Base-by-base conservation (phyloP, 768 basidiomycete species). In the Mycena sanguinolenta region DNA sequence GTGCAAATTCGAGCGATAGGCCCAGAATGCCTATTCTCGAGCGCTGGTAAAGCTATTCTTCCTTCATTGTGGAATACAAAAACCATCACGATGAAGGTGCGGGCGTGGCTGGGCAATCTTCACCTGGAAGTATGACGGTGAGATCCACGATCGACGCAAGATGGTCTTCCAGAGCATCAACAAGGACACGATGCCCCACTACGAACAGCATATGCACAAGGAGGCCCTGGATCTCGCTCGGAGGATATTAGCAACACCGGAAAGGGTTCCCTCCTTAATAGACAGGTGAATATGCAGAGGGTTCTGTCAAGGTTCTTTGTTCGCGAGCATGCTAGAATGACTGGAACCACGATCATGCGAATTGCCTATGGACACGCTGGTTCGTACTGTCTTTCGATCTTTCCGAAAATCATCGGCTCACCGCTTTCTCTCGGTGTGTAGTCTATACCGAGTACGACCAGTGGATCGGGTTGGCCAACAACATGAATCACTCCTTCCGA, bases 1-100 rank as follows among this genome's bases (percentile, higher is more conserved):
- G 34, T 34, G 55, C 55, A 32, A 57, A 57, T 32, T 57, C 55
- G 32, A 34, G 30, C 57, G 57, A 58, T 58, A 58, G 57, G 39
- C 36, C 57, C 57, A 58, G 57, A 58, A 58, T 58, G 57, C 57
- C 57, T 58, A 58, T 58, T 58, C 23, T 58, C 57, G 57, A 58
- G 36, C 57, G 38, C n/a, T 38, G 57, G 57, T 58, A 58, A 27
- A 39, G 36, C n/a, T 58, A 58, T 58, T 58, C n/a, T 58, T 58
- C 39, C 36, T 58, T 58, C 1, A 25, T 38, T 58, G 57, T 58
- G 57, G 38, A 58, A 58, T 39, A 58, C 21, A 38, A 58, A 58
- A 39, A 58, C 39, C 36, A 58, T 39, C 25, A 58, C 38, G 36
- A 58, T 58, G 36, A 58, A 58, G 57, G 57, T 58, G 57, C 57